phyloP scores from a whole-genome alignment of 257 asterid species.

The Gardenia jasminoides region DNA sequence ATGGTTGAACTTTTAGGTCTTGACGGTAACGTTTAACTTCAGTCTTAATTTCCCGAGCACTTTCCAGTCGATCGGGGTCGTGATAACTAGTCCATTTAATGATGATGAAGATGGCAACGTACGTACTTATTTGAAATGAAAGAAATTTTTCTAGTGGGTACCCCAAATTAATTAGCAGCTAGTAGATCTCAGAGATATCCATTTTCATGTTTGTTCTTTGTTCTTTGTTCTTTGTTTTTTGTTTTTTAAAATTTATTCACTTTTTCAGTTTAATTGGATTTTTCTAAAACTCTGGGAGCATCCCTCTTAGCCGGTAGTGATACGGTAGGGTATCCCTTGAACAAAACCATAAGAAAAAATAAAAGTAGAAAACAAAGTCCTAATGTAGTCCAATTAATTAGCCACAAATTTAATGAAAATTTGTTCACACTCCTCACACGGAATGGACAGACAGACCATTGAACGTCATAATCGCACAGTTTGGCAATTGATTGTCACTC shows the following conservation, averaged over 20 bases:
- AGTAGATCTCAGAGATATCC: no score
- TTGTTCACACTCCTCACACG: neutral
- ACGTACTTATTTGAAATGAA: neutral
- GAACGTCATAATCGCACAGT: neutral
- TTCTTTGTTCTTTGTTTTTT: no score
- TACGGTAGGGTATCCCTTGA: no score
- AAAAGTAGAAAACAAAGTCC: neutral
- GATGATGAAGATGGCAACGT: neutral
- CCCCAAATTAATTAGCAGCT: no score
- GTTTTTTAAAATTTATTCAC: no score
- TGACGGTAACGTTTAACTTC: neutral
- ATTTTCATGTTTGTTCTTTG: no score
- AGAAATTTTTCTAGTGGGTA: neutral
- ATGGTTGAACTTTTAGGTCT: neutral
- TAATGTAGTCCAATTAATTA: neutral
- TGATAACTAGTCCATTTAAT: neutral
- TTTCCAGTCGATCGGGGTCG: neutral
- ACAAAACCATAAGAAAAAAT: neutral
- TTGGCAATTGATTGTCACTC: neutral
- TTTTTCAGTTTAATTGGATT: no score
- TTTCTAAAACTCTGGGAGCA: no score
- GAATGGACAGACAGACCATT: no score
- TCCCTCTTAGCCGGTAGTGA: no score
- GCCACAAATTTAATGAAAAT: neutral
- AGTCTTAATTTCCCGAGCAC: slow-evolving; percentile 2